Evolutionary conservation across 2,329 filamentous ascomycete species (phyloP), one percentile per base, ranked within the genome.

Genomic region (Neurospora crassa): DNA sequence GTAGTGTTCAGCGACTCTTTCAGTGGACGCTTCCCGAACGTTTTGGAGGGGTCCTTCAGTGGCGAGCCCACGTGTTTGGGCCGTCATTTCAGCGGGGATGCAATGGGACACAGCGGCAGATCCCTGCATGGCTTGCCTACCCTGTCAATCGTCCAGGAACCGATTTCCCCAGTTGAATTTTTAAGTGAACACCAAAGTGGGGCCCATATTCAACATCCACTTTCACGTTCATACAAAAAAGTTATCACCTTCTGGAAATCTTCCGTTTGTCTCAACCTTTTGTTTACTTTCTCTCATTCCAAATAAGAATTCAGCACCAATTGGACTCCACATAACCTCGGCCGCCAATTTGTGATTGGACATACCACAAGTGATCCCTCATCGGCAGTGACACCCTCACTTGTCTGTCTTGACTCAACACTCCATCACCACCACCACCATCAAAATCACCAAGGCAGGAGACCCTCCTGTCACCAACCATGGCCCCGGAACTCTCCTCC

Each of bases 401-500:
- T 8, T 53, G 6, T 72, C 67, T 43, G 40, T 40, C 11, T 40
- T 12, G 11, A 40, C 40, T 40, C 11, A 40, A 14, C 2, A 72
- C 70, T 63, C 34, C 59, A 53, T 34, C 47, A 53, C 20, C 20
- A 53, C 70, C 70, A 37, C 34, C 34, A 8, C 42, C 47, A 53
- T 20, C 20, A 53, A 71, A 71, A 10, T 16, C n/a, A 68, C 47
- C 14, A 18, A 63, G 53, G 53, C 53, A 63, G 53, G 53, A 37
- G 34, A 37, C 24, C 53, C 45, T 53, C 45, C 45, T 53, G 69
- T 71, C 74, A 70, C 34, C 37, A 10, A 76, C 59, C 73, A 85
- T 85, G 83, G 80, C 83, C 45, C 79, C 80, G 53, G 83, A 82
- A 76, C 80, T 90, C 42, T 91, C 89, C 14, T 89, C 87, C 70